Evolutionary conservation across 1,139 yeast genomes (phyloP).

Genomic region (Yarrowia galli): DNA sequence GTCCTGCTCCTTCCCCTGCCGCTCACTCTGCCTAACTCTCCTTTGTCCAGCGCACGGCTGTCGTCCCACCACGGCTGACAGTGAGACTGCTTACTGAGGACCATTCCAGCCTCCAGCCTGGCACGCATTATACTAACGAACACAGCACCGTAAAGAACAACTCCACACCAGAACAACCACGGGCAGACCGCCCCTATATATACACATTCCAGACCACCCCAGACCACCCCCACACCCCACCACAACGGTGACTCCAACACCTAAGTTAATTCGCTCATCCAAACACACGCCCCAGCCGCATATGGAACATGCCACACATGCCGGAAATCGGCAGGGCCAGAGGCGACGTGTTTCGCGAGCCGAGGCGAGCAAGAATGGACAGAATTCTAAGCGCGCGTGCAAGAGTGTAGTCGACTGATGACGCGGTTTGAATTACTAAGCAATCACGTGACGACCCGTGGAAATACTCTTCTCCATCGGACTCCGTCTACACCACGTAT

Average conservation of each 20-base stretch:
- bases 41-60: slow-evolving; percentile 21
- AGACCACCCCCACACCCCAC: not conserved
- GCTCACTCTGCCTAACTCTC: too few relatives aligned
- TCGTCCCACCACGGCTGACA: slow-evolving; percentile 1
- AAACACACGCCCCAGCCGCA: slow-evolving; percentile 14
- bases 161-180: not conserved
- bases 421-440: too few relatives aligned
- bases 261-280: slow-evolving; percentile 23
- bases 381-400: too few relatives aligned
- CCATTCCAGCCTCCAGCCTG: too few relatives aligned
- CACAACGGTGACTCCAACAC: not conserved
- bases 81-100: too few relatives aligned
- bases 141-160: not conserved
- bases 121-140: too few relatives aligned
- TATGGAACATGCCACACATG: slow-evolving; percentile 31
- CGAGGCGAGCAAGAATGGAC: too few relatives aligned
- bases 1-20: not conserved
- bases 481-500: too few relatives aligned
- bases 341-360: slow-evolving; percentile 15
- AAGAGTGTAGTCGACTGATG: too few relatives aligned
- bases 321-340: slow-evolving; percentile 19
- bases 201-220: not conserved
- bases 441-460: too few relatives aligned
- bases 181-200: not conserved
- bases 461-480: not conserved